Conservation (phyloP, 1,139 yeast species). For the Protomyces gravidus region DNA sequence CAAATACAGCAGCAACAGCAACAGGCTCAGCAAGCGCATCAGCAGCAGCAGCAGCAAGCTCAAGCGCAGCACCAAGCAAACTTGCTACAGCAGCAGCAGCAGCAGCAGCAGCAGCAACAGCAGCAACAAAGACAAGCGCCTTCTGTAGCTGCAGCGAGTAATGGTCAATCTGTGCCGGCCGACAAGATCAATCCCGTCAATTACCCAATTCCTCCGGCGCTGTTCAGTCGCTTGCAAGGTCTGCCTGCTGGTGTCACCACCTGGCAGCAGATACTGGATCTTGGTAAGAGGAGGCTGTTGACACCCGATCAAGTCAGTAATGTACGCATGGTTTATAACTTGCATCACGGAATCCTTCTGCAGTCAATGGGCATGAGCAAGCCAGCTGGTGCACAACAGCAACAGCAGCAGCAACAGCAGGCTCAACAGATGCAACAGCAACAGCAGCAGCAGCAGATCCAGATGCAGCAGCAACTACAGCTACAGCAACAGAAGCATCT, state of each 20-base stretch:
- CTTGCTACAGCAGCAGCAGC: neutral
- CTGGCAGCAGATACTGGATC: conserved; percentile 14
- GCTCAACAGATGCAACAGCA: conserved; percentile 2
- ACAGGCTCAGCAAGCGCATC: conserved; percentile 2
- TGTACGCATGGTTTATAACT: conserved; percentile 15
- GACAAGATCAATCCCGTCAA: conserved; percentile 12
- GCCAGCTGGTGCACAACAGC: neutral
- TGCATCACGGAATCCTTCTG: neutral
- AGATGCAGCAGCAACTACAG: conserved; percentile 16
- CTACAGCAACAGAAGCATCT: conserved; percentile 11
- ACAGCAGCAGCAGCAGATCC: conserved; percentile 6
- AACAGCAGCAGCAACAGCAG: neutral
- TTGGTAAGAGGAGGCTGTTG: conserved; percentile 14
- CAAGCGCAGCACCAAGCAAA: neutral
- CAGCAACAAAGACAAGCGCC: conserved; percentile 3
- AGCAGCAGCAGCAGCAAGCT: neutral
- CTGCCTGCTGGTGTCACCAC: conserved; percentile 17
- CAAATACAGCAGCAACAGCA: conserved; percentile 7
- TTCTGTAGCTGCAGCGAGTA: neutral
- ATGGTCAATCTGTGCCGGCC: neutral
- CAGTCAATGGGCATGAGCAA: conserved; percentile 4
- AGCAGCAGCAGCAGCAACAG: neutral
- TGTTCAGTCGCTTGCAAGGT: conserved; percentile 4
- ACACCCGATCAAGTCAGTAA: conserved; percentile 10
- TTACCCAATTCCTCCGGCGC: conserved; percentile 11